Conservation (phyloP, 495 filamentous ascomycete species). For the Aspergillus conjunctus region DNA sequence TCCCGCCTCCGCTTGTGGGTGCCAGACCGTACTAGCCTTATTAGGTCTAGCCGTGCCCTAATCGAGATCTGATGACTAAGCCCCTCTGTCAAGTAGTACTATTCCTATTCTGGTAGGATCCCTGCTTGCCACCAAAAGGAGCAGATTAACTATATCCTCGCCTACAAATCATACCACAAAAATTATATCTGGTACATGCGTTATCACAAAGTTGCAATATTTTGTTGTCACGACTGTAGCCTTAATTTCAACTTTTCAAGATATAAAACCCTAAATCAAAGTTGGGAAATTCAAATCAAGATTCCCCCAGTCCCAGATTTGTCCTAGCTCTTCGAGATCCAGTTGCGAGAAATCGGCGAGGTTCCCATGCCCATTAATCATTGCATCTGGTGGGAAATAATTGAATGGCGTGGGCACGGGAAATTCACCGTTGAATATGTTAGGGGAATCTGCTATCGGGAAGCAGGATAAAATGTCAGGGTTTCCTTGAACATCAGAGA, state of each 20-base stretch:
- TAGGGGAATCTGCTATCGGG: neutral
- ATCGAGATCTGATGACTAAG: conserved; percentile 28
- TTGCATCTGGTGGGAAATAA: conserved; percentile 10
- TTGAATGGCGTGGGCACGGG: conserved; percentile 16
- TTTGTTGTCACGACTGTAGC: neutral
- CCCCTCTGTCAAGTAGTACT: neutral
- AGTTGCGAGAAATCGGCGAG: conserved; percentile 25
- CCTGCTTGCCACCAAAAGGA: too few relatives aligned
- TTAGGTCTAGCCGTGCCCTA: conserved; percentile 43
- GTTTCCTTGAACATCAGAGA: neutral
- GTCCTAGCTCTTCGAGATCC: conserved; percentile 31
- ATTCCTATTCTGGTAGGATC: neutral
- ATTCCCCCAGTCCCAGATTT: conserved; percentile 37
- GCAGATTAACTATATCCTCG: too few relatives aligned
- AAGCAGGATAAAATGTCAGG: neutral
- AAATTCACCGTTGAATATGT: conserved; percentile 6
- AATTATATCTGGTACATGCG: too few relatives aligned
- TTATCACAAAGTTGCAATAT: too few relatives aligned
- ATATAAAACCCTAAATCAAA: neutral
- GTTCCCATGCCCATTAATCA: neutral
- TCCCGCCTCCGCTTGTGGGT: conserved; percentile 54
- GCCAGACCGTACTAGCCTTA: conserved; percentile 33
- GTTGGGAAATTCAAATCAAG: conserved; percentile 28
- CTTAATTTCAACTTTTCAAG: neutral
- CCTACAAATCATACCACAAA: too few relatives aligned